A percentile compares a stretch with the other conserved stretches of the same genome.
Conservation (phyloP, 495 filamentous ascomycete genomes). For the Penicillium paradoxum region DNA sequence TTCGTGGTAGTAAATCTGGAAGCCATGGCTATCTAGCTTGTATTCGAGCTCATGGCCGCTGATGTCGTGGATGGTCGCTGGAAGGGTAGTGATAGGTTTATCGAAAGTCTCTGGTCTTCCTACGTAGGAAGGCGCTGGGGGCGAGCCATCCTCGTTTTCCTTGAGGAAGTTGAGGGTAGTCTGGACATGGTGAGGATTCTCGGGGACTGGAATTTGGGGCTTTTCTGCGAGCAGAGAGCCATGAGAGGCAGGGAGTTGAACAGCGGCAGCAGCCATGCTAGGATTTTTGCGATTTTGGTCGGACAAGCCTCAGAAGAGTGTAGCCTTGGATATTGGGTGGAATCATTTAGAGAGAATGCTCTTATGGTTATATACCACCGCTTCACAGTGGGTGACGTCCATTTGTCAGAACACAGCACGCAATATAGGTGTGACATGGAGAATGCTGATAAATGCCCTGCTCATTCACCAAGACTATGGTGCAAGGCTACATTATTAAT, state of each 20-base stretch:
- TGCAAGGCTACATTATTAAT: slow-evolving; percentile 4
- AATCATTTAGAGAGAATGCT: not conserved
- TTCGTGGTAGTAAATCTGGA: slow-evolving; percentile 46
- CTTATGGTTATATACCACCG: slow-evolving; percentile 9
- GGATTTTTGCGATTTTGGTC: not conserved
- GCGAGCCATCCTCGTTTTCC: slow-evolving; percentile 54
- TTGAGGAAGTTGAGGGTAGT: slow-evolving; percentile 58
- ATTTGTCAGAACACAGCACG: slow-evolving; percentile 37
- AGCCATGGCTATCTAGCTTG: slow-evolving; percentile 44
- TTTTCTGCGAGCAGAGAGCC: slow-evolving; percentile 16
- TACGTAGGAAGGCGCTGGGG: slow-evolving; percentile 46
- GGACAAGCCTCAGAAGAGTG: not conserved
- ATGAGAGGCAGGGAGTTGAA: slow-evolving; percentile 26
- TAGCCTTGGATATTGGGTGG: not conserved
- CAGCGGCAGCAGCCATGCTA: slow-evolving; percentile 38
- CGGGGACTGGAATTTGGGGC: slow-evolving; percentile 7
- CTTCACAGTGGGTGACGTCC: slow-evolving; percentile 14
- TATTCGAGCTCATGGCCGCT: slow-evolving; percentile 47
- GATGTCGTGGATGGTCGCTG: slow-evolving; percentile 42
- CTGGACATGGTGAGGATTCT: slow-evolving; percentile 45
- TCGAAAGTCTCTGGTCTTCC: slow-evolving; percentile 49
- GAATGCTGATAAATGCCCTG: slow-evolving; percentile 26
- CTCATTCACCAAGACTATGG: not conserved
- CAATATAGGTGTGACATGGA: slow-evolving; percentile 25
- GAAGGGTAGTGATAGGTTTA: slow-evolving; percentile 29